Percentiles rank a stretch among this genome's conserved stretches.
These are phyloP conservation scores for Kalmanozyma brasiliensis DNA, from an alignment of 1,284 basidiomycete genomes.

Conservation along the genomic window DNA sequence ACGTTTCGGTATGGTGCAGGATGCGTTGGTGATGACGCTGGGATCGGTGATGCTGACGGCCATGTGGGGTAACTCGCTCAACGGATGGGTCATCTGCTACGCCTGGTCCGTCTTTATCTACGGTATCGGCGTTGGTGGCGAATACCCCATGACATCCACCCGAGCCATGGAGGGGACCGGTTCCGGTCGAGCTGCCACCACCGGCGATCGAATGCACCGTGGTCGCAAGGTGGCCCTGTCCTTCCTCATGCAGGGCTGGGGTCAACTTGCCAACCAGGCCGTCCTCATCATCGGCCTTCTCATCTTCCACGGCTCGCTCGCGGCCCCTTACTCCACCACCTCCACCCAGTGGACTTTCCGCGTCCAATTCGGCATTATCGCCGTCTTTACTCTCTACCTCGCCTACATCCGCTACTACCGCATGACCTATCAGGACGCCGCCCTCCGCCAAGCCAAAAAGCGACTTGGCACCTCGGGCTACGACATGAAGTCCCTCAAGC, in stretches of 20 bases:
- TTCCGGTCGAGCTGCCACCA: constrained; percentile 67
- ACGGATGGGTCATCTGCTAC: constrained; percentile 74
- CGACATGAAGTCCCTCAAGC: constrained; percentile 71
- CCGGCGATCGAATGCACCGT: constrained; percentile 72
- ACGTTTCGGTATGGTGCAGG: constrained; percentile 70
- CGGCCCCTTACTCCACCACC: constrained; percentile 68
- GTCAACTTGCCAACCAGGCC: constrained; percentile 72
- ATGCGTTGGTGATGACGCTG: constrained; percentile 69
- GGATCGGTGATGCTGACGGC: constrained; percentile 72
- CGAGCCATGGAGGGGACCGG: constrained; percentile 71
- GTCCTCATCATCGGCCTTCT: constrained; percentile 71
- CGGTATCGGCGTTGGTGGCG: constrained; percentile 71
- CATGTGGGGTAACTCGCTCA: constrained; percentile 71
- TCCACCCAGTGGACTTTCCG: constrained; percentile 72
- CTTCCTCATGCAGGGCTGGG: constrained; percentile 73
- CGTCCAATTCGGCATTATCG: constrained; percentile 72
- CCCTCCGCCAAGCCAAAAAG: constrained; percentile 70
- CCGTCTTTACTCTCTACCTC: constrained; percentile 71
- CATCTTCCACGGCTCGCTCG: constrained; percentile 71
- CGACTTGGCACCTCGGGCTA: constrained; percentile 71
- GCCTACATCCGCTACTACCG: constrained; percentile 72
- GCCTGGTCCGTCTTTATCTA: constrained; percentile 71
- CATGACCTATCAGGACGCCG: constrained; percentile 67
- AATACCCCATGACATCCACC: constrained; percentile 73
- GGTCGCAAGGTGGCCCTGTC: constrained; percentile 72